Percentiles rank a stretch among this genome's conserved stretches.
Conservation (phyloP, 805 yeast species). For the Yarrowia divulgata region DNA sequence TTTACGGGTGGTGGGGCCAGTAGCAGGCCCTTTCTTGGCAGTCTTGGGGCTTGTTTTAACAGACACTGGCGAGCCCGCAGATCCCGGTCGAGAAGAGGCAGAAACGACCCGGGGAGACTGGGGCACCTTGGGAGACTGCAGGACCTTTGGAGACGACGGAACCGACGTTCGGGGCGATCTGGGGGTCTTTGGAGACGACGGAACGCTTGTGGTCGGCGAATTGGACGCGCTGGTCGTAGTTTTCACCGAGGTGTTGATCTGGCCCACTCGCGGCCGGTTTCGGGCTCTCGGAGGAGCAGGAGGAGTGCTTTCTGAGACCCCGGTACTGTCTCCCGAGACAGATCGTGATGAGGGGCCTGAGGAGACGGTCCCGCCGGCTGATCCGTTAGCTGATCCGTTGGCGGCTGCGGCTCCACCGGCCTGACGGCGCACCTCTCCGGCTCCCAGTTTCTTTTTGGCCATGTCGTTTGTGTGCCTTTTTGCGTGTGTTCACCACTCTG, state of each 20-base stretch:
- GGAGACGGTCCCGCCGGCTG: not conserved
- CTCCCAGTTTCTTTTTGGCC: conserved; percentile 36
- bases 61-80: not conserved
- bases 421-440: conserved; percentile 16
- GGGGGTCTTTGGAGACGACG: conserved; percentile 26
- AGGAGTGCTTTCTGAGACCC: not conserved
- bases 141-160: conserved; percentile 1
- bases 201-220: conserved; percentile 21
- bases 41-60: conserved; percentile 2
- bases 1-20: not conserved
- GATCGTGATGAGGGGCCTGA: not conserved
- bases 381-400: conserved; percentile 4
- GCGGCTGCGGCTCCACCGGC: not conserved
- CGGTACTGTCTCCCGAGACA: conserved; percentile 5
- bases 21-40: not conserved
- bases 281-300: conserved; percentile 26
- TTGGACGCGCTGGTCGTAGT: conserved; percentile 6
- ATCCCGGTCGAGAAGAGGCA: not conserved
- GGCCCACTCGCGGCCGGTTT: conserved; percentile 14
- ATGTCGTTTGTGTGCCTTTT: conserved; percentile 11
- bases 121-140: not conserved
- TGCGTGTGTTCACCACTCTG: conserved; percentile 1
- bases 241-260: not conserved
- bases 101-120: conserved; percentile 11
- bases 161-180: conserved; percentile 12